Evolutionary conservation across 345 rosid species (phyloP), one percentile per base, ranked within the genome.

Genomic region (Ricinus communis): DNA sequence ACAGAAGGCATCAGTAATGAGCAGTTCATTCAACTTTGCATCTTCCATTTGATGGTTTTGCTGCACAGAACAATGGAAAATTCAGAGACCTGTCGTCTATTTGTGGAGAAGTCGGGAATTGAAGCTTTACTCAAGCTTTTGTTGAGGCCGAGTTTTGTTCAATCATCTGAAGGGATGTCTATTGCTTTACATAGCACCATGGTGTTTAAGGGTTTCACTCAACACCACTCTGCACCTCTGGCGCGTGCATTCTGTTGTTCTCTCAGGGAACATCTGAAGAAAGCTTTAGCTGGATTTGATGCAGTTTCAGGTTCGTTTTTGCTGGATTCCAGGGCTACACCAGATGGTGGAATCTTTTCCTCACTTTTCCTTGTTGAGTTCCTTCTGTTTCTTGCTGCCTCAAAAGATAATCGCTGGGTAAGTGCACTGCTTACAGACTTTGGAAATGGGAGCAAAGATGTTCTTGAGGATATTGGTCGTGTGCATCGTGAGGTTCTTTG

Each of bases 171-270:
- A 78, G 98, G 98, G 65, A 87, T 87, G 87, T 87, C 95, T 71
- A 91, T 91, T 81, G 96, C 97, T 65, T 84, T 94, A 76, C 98
- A 91, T 65, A 91, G 97, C 87, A 87, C 97, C 69, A 90, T 90
- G 90, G 98, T 94, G 70, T 94, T 94, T 79, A 94, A 94, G 83
- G 96, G 96, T 74, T 91, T 94, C 77, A 90, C 95, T 19, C 97
- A 88, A 74, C 94, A 94, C 84, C 96, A 94, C 76, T 86, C 98
- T 71, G 79, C 90, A 81, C 82, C 97, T 79, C 86, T 94, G 57
- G 95, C 97, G 19, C 90, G 86, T 38, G 93, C 97, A 54, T 94
- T 94, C 84, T 94, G 97, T 76, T 77, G 82, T 59, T 85, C 92
- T 58, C 95, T 94, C 21, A 77, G 93, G 70, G 93, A 86, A 25